Evolutionary conservation across 2,329 filamentous ascomycete genomes (phyloP), one percentile per base, ranked within the genome.

Genomic region (Lithohypha guttulata): DNA sequence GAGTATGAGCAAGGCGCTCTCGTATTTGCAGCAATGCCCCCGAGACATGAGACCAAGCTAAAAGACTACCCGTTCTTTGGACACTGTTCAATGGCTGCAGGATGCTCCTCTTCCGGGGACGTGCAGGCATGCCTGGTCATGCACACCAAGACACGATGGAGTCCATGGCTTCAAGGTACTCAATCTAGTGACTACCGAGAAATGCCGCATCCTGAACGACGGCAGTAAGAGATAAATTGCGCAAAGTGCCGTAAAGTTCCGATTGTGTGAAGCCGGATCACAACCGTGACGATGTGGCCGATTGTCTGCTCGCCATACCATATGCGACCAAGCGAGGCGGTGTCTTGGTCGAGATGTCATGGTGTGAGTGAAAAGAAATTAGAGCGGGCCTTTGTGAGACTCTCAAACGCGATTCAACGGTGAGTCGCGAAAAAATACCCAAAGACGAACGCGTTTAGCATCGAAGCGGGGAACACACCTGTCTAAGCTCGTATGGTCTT

Each of bases 111-210:
- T 23, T 31, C 34, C 35, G 25, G 20, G 20, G 26, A 31, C 11
- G 21, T 18, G 7, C 17, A 22, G 26, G 13, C 26, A 5, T 14
- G 34, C 9, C 19, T 20, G 17, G 10, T 18, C 10, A 27, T 17
- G 23, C 18, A 20, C 15, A 11, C 20, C 8, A 25, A n/a, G 19
- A 15, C 20, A 39, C n/a, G 14, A 17, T 25, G 34, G 27, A 7
- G n/a, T 15, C 11, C 19, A 19, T 31, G 35, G 35, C 35, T 31
- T 15, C 35, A 39, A 39, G 35, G 35, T 39, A 21, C 35, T 39
- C 35, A 28, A 11, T 39, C 26, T 13, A 6, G 25, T 13, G 4
- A 5, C 10, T 15, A 21, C 35, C 35, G 35, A 39, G 27, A 39
- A 20, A 31, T 30, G 35, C 35, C 35, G 35, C 13, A 31, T 4